A percentile compares a stretch with the other conserved stretches of the same genome.
Evolutionary conservation across 306 rosid species (phyloP).

Genomic region (Sicyos edulis): DNA sequence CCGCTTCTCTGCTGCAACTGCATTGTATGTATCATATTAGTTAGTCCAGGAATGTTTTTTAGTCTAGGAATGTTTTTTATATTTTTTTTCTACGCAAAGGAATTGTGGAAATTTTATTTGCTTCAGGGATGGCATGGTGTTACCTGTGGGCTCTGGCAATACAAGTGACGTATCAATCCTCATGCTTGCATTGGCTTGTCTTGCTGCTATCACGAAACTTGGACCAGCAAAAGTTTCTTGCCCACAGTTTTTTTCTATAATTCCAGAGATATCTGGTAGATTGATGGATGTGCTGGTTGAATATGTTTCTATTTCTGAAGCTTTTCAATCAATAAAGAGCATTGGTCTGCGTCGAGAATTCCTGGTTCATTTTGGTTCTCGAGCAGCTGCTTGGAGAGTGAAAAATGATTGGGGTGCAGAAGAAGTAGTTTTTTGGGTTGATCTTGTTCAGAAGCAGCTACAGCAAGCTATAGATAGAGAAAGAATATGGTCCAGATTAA

Average conservation of each 20-base stretch:
- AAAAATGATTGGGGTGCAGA: constrained; percentile 68
- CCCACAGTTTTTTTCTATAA: constrained; percentile 73
- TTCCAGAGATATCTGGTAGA: constrained; percentile 71
- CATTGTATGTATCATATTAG: constrained; percentile 45
- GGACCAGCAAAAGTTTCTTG: constrained; percentile 83
- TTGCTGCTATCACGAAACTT: constrained; percentile 74
- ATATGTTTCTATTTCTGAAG: constrained; percentile 61
- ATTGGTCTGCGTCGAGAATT: constrained; percentile 77
- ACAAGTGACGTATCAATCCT: constrained; percentile 57
- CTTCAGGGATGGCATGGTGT: constrained; percentile 66
- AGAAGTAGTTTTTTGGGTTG: constrained; percentile 91
- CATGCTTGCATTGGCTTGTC: constrained; percentile 77
- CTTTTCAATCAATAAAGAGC: constrained; percentile 63
- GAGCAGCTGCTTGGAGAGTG: constrained; percentile 75
- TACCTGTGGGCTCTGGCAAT: constrained; percentile 35
- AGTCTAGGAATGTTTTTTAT: neutral
- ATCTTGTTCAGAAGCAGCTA: constrained; percentile 73
- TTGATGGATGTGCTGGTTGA: constrained; percentile 88
- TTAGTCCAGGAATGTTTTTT: too few relatives aligned
- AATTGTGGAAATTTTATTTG: constrained; percentile 26
- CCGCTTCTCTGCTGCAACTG: constrained; percentile 56
- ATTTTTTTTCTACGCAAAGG: too few relatives aligned
- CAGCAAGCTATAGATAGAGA: constrained; percentile 87
- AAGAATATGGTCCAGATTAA: constrained; percentile 90
- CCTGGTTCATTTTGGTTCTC: constrained; percentile 90